A percentile compares a stretch with the other conserved stretches of the same genome.
Evolutionary conservation across 768 basidiomycete species (phyloP).

Genomic region (Leccinum longicurvipes): DNA sequence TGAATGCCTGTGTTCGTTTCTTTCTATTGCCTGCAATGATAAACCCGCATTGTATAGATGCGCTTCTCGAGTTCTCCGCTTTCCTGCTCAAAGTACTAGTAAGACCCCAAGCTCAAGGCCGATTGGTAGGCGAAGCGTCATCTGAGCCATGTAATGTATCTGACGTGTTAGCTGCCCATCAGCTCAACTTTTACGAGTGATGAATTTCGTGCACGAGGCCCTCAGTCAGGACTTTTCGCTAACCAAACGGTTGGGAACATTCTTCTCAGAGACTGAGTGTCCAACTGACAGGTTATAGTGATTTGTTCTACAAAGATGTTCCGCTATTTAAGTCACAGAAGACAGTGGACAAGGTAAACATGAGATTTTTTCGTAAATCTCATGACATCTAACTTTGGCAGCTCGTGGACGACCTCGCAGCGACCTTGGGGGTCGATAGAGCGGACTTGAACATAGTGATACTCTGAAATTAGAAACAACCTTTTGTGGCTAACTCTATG

Average conservation of each 20-base stretch:
- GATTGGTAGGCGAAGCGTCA: constrained; percentile 34
- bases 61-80: constrained; percentile 29
- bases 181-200: constrained; percentile 70
- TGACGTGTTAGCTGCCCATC: neutral
- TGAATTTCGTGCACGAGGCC: constrained; percentile 70
- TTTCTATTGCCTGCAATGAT: neutral
- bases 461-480: neutral
- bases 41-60: constrained; percentile 7
- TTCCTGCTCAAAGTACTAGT: constrained; percentile 32
- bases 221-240: constrained; percentile 48
- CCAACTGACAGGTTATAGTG: constrained; percentile 42
- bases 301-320: constrained; percentile 87
- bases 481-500: constrained; percentile 7
- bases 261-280: constrained; percentile 7
- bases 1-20: constrained; percentile 9
- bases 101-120: constrained; percentile 37
- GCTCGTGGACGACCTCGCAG: constrained; percentile 89
- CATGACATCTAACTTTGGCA: constrained; percentile 28
- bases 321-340: constrained; percentile 71
- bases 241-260: constrained; percentile 58
- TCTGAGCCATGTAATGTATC: neutral
- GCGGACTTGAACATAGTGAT: constrained; percentile 76
- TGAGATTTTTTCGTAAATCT: neutral
- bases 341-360: constrained; percentile 70
- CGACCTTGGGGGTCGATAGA: constrained; percentile 70